These are phyloP conservation scores for Boletellus ananas DNA, from an alignment of 768 basidiomycete genomes.

Conservation along the genomic window DNA sequence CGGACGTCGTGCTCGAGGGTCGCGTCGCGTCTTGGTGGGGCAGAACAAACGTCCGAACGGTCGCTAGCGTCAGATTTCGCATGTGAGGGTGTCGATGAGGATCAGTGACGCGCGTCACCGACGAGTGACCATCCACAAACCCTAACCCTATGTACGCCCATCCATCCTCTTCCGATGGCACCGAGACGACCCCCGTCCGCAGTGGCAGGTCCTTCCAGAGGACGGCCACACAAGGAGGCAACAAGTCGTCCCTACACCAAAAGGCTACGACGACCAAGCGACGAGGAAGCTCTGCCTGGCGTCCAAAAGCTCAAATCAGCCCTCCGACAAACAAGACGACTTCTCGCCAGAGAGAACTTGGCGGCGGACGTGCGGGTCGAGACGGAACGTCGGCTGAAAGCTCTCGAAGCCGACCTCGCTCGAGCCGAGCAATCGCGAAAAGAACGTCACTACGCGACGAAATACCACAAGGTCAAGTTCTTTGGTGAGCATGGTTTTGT, in stretches of 20 bases:
- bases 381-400: slow-evolving; percentile 73
- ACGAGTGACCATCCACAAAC: neutral
- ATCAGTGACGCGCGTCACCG: no score
- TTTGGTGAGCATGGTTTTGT: slow-evolving; percentile 59
- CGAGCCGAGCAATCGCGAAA: slow-evolving; percentile 59
- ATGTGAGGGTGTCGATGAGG: slow-evolving; percentile 25
- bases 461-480: slow-evolving; percentile 92
- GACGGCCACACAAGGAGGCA: slow-evolving; percentile 10
- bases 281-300: slow-evolving; percentile 45
- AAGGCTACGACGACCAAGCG: slow-evolving; percentile 1
- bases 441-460: slow-evolving; percentile 68
- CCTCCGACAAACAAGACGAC: slow-evolving; percentile 75
- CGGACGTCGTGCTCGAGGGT: slow-evolving; percentile 14
- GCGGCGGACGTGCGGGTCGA: slow-evolving; percentile 82
- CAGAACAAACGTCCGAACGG: slow-evolving; percentile 22
- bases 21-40: slow-evolving; percentile 11
- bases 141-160: slow-evolving; percentile 16
- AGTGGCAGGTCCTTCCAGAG: slow-evolving; percentile 12
- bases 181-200: slow-evolving; percentile 6
- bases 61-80: slow-evolving; percentile 54
- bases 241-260: slow-evolving; percentile 13
- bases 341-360: slow-evolving; percentile 82
- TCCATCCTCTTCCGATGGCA: slow-evolving; percentile 9
- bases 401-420: slow-evolving; percentile 69
- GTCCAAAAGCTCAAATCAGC: slow-evolving; percentile 84